Evolutionary conservation across 345 rosid species (phyloP), one percentile per base, ranked within the genome.

Genomic region (Sapria himalayana): DNA sequence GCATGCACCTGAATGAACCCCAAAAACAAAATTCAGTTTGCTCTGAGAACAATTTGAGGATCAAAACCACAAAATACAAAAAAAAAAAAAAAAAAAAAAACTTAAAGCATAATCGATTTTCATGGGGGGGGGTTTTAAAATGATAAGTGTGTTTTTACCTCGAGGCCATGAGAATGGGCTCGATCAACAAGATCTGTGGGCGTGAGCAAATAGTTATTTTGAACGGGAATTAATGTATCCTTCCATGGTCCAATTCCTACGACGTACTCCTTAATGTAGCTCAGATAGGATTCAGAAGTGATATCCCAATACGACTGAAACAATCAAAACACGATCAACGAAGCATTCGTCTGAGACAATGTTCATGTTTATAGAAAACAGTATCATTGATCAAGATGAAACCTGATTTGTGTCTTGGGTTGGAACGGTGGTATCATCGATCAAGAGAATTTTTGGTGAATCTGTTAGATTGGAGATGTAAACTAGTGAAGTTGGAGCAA

Each of bases 201-300:
- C 6, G 66, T 55, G 41, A 41, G 65, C 57, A 72, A 45, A 58
- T 74, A 67, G 48, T 79, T 71, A 37, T 69, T 48, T 29, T 4
- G 39, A 2, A 60, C 85, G 37, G 93, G 94, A 52, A 82, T 91
- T 25, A 86, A 40, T 1, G 98, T 82, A 50, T 89, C 94, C 54
- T 89, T 89, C 94, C 98, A 89, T 13, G 94, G 98, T 48, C 98
- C 98, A 27, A 89, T 82, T n/a, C 98, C 98, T 22, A 82, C 60
- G 21, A 74, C 91, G 25, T 89, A 89, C 2, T 65, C 70, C 52
- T 72, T 76, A 22, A 89, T 71, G 62, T 58, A 79, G 61, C 69
- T 66, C 4, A 89, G 66, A 58, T 79, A 89, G 23, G 25, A 29
- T 49, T 89, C 81, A 3, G 94, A 82, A 51, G 86, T 89, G 31